phyloP scores from a whole-genome alignment of 371 early-diverging fungal species.

The Blyttiomyces sp. region DNA sequence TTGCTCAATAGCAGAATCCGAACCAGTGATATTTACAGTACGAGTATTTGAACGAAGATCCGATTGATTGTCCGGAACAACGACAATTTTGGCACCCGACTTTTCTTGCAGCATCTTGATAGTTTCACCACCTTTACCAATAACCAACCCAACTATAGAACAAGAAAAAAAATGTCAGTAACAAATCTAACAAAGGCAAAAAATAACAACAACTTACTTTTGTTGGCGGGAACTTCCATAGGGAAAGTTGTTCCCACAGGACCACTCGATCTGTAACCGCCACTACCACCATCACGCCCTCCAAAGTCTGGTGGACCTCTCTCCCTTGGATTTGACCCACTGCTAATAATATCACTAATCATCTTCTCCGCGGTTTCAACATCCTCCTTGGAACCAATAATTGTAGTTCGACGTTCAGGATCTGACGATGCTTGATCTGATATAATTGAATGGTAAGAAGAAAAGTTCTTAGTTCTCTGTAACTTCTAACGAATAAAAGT shows the following conservation, averaged over 20 bases:
- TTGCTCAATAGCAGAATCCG: constrained; percentile 62
- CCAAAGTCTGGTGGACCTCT: not conserved
- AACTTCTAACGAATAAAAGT: not conserved
- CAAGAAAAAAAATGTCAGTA: constrained; percentile 4
- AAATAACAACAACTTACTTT: constrained; percentile 16
- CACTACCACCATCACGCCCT: not conserved
- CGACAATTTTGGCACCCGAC: constrained; percentile 78
- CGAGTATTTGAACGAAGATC: constrained; percentile 57
- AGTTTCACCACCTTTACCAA: constrained; percentile 88
- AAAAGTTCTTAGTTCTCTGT: not conserved
- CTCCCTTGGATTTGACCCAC: not conserved
- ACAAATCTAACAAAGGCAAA: not conserved
- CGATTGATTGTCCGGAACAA: constrained; percentile 63
- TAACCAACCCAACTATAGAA: constrained; percentile 76
- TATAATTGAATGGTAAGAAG: not conserved
- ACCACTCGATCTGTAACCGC: not conserved
- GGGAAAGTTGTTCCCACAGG: constrained; percentile 3
- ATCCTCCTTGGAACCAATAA: constrained; percentile 60
- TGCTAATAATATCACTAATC: constrained; percentile 42
- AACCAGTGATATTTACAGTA: constrained; percentile 68
- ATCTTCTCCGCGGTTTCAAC: constrained; percentile 61
- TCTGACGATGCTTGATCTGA: constrained; percentile 8
- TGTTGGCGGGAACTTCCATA: constrained; percentile 28
- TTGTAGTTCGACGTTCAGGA: constrained; percentile 58
- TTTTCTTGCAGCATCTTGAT: constrained; percentile 78